Evolutionary conservation across 108 stramenopile species (phyloP).

Genomic region (Cyclostephanos tholiformis): DNA sequence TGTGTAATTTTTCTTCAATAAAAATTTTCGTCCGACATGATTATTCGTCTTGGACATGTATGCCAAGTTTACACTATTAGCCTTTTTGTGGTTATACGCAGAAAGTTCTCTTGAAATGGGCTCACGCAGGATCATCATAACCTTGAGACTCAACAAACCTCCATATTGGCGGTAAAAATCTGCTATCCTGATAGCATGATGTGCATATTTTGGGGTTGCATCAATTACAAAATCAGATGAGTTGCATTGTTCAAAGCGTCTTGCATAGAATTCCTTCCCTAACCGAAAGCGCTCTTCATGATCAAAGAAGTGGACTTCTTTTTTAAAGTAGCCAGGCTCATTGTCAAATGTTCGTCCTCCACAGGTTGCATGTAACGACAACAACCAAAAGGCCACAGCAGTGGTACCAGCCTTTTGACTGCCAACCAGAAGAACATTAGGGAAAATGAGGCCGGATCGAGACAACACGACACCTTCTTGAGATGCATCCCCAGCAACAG

Average conservation of each 20-base stretch:
- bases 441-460: neutral
- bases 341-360: conserved; percentile 12
- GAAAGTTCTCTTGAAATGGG: conserved; percentile 45
- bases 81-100: conserved; percentile 38
- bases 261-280: conserved; percentile 38
- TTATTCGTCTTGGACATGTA: conserved; percentile 5
- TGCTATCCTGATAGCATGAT: neutral
- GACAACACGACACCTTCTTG: too few relatives aligned
- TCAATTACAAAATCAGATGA: conserved; percentile 13
- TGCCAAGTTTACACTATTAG: neutral
- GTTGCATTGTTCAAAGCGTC: conserved; percentile 24
- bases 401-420: conserved; percentile 43
- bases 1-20: conserved; percentile 36
- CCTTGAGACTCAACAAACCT: conserved; percentile 18
- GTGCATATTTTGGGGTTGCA: conserved; percentile 37
- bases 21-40: conserved; percentile 15
- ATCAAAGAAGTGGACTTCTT: conserved; percentile 57
- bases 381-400: neutral
- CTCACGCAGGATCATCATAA: conserved; percentile 48
- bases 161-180: too few relatives aligned
- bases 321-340: conserved; percentile 30
- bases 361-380: neutral
- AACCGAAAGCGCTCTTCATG: neutral
- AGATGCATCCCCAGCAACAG: too few relatives aligned
- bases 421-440: conserved; percentile 41